phyloP scores from a whole-genome alignment of 2,329 filamentous ascomycete genomes.

The Pestalotiopsis fici region DNA sequence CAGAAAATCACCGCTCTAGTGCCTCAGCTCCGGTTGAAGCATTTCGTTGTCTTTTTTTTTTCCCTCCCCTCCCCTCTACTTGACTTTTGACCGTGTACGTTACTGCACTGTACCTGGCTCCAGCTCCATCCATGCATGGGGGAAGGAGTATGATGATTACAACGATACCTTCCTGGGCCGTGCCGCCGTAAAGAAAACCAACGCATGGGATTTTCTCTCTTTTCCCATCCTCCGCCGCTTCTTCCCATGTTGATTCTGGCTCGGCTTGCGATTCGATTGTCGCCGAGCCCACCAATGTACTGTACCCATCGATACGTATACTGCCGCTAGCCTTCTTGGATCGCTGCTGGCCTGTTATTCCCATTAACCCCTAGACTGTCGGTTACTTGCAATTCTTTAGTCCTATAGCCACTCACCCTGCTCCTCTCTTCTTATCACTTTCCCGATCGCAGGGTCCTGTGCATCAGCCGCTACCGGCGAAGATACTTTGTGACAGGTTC shows the following conservation, averaged over 20 bases:
- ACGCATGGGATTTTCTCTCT: not conserved
- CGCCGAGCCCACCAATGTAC: not conserved
- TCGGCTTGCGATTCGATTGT: not conserved
- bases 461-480: slow-evolving; percentile 7
- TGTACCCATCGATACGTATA: not conserved
- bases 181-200: not conserved
- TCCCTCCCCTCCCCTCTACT: too few species aligned
- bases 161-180: too few species aligned
- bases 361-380: not conserved
- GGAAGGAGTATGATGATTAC: too few species aligned
- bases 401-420: not conserved
- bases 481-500: slow-evolving; percentile 4
- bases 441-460: slow-evolving; percentile 2
- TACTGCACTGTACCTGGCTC: not conserved
- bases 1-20: too few species aligned
- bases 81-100: not conserved
- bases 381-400: not conserved
- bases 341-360: not conserved
- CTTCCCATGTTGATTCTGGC: not conserved
- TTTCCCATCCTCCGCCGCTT: not conserved
- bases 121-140: too few species aligned
- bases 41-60: too few species aligned
- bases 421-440: not conserved
- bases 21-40: too few species aligned
- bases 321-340: not conserved